Evolutionary conservation across 2,329 filamentous ascomycete genomes (phyloP).

Genomic region (Akanthomyces uredinophilus): DNA sequence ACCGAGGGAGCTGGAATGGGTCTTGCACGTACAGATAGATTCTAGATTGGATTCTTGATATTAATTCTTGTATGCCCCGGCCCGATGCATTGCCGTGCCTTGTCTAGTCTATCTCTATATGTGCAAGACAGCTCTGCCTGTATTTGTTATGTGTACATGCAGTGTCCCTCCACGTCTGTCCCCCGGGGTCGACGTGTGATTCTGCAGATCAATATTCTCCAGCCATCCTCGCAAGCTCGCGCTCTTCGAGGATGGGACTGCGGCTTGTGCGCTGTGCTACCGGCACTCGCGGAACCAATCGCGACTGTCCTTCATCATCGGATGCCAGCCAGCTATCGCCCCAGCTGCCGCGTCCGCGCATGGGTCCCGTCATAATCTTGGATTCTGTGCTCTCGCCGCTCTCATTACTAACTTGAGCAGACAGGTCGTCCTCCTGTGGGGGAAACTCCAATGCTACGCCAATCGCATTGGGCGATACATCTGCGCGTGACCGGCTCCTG

Average conservation of each 20-base stretch:
- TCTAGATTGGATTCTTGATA: not conserved
- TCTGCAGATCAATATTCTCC: constrained; percentile 22
- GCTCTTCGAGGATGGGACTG: constrained; percentile 22
- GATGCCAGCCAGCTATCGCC: constrained; percentile 25
- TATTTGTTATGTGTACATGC: not conserved
- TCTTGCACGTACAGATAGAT: not conserved
- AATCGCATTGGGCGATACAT: constrained; percentile 2
- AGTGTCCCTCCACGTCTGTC: not conserved
- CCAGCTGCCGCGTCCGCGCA: constrained; percentile 10
- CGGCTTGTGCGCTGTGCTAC: constrained; percentile 15
- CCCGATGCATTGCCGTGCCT: not conserved
- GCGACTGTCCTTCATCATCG: constrained; percentile 22
- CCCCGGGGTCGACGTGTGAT: not conserved
- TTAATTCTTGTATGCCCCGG: not conserved
- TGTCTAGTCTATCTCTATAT: constrained; percentile 4
- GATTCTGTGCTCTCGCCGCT: constrained; percentile 3
- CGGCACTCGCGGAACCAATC: not conserved
- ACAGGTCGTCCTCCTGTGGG: not conserved
- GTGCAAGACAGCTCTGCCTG: not conserved
- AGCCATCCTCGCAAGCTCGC: constrained; percentile 22
- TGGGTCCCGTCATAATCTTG: constrained; percentile 12
- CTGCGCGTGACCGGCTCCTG: not conserved
- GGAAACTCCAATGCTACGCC: constrained; percentile 10
- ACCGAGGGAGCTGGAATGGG: too few relatives aligned
- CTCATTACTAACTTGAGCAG: constrained; percentile 1